Percentiles rank a stretch among this genome's conserved stretches.
Conservation (phyloP, 768 basidiomycete species). For the Boletus barrowsii region DNA sequence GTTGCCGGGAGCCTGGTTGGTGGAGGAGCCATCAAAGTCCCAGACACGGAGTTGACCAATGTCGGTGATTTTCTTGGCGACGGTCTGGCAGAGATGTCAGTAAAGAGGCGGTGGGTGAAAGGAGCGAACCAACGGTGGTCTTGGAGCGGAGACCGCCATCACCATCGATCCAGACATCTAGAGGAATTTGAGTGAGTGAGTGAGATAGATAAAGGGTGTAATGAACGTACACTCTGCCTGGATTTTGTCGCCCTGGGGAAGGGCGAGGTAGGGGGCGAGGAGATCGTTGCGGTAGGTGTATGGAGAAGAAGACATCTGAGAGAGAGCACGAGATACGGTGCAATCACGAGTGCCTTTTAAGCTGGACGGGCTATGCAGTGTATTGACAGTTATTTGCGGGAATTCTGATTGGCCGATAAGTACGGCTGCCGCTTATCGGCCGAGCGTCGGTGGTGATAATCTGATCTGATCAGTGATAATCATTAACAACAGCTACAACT, state of each 20-base stretch:
- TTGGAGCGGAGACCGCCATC: constrained; percentile 93
- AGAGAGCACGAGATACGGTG: not conserved
- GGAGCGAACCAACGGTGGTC: constrained; percentile 67
- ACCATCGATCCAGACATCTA: constrained; percentile 99
- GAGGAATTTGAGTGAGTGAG: constrained; percentile 2
- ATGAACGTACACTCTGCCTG: constrained; percentile 84
- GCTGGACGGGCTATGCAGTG: constrained; percentile 7
- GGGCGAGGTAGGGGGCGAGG: constrained; percentile 83
- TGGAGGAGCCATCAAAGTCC: constrained; percentile 99
- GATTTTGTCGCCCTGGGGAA: constrained; percentile 87
- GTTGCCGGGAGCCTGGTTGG: constrained; percentile 92
- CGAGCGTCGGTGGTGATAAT: not conserved
- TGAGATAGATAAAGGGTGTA: not conserved
- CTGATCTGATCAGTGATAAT: constrained; percentile 1
- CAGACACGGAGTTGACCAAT: constrained; percentile 92
- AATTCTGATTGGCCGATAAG: constrained; percentile 33
- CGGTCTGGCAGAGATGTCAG: constrained; percentile 54
- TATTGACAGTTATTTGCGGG: constrained; percentile 27
- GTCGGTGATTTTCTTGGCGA: constrained; percentile 80
- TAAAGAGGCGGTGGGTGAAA: not conserved
- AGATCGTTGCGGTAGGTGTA: constrained; percentile 73
- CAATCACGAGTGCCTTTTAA: constrained; percentile 22
- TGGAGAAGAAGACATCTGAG: constrained; percentile 26
- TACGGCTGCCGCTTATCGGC: constrained; percentile 1
- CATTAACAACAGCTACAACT: not conserved